Evolutionary conservation across 352 stramenopile species (phyloP).

Genomic region (Globisporangium echinulatum): DNA sequence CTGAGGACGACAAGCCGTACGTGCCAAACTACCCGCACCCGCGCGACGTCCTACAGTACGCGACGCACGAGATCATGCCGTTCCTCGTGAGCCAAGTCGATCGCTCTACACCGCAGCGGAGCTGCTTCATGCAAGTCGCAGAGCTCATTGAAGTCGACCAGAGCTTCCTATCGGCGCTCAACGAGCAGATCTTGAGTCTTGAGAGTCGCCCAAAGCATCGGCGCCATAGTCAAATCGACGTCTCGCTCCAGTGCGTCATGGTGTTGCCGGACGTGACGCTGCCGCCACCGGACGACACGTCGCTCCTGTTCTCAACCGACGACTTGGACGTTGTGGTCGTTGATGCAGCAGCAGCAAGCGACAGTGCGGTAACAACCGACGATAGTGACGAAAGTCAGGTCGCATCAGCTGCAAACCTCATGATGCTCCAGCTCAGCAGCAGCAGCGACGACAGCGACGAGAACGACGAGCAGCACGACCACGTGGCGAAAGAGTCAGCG

Average conservation of each 20-base stretch:
- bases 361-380: too few relatives aligned
- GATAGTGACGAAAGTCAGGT: too few relatives aligned
- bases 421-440: not conserved
- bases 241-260: slow-evolving; percentile 68
- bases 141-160: slow-evolving; percentile 58
- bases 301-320: slow-evolving; percentile 32
- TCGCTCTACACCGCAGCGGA: slow-evolving; percentile 13
- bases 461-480: slow-evolving; percentile 21
- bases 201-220: slow-evolving; percentile 51
- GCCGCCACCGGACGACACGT: slow-evolving; percentile 38
- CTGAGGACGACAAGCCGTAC: slow-evolving; percentile 22
- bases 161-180: slow-evolving; percentile 54
- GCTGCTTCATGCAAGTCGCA: slow-evolving; percentile 56
- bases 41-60: slow-evolving; percentile 62
- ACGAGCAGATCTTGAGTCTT: slow-evolving; percentile 51
- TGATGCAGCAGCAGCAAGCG: too few relatives aligned
- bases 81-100: slow-evolving; percentile 43
- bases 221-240: slow-evolving; percentile 68
- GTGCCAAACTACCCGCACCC: slow-evolving; percentile 66
- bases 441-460: slow-evolving; percentile 8
- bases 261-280: slow-evolving; percentile 75
- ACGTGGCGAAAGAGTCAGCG: not conserved
- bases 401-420: too few relatives aligned
- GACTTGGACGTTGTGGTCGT: slow-evolving; percentile 9
- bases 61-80: slow-evolving; percentile 66